phyloP scores from a whole-genome alignment of 345 rosid genomes.

The Pistacia atlantica region DNA sequence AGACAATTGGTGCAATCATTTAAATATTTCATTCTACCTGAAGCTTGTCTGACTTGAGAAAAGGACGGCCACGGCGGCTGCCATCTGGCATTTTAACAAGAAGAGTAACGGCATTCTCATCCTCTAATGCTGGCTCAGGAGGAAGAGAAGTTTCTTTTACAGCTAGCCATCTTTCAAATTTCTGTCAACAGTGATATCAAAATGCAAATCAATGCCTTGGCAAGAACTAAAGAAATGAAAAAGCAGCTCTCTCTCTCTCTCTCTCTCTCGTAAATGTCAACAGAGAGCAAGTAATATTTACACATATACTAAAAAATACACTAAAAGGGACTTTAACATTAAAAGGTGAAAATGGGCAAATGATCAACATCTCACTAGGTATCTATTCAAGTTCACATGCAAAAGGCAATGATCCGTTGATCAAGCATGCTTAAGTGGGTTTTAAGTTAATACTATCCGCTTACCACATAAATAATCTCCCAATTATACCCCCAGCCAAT shows the following conservation, averaged over 20 bases:
- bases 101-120: slow-evolving; percentile 64
- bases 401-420: background rate
- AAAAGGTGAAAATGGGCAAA: background rate
- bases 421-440: background rate
- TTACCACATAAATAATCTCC: no score
- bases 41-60: slow-evolving; percentile 79
- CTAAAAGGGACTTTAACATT: background rate
- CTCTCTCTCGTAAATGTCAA: background rate
- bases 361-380: background rate
- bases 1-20: background rate
- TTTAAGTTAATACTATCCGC: no score
- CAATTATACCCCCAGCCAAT: no score
- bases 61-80: slow-evolving; percentile 73
- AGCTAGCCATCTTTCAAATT: slow-evolving; percentile 35
- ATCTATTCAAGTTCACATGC: background rate
- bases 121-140: slow-evolving; percentile 59
- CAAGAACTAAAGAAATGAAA: slow-evolving; percentile 11
- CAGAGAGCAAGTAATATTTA: background rate
- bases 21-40: slow-evolving; percentile 47
- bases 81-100: slow-evolving; percentile 83
- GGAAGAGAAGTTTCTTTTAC: slow-evolving; percentile 49
- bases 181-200: slow-evolving; percentile 39
- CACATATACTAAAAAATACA: background rate
- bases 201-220: slow-evolving; percentile 9
- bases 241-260: background rate